Evolutionary conservation across 106 monocot genomes (phyloP).

Genomic region (Agapanthus africanus): DNA sequence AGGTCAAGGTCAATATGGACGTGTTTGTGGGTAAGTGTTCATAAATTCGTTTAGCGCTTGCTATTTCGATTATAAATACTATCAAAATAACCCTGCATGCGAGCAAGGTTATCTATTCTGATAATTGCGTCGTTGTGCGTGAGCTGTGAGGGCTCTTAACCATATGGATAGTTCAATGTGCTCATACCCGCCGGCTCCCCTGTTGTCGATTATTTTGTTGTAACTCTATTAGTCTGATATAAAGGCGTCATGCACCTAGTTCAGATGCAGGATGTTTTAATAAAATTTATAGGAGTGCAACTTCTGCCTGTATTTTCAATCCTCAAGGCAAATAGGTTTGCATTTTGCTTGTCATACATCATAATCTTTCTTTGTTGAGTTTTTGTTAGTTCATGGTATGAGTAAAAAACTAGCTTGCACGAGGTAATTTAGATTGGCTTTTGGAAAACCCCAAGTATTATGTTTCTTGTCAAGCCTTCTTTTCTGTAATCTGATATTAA

Average conservation of each 20-base stretch:
- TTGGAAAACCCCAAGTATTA: background rate
- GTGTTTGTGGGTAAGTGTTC: conserved; percentile 70
- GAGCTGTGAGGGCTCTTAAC: too few species aligned
- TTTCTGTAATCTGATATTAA: background rate
- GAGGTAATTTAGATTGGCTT: background rate
- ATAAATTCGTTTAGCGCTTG: too few species aligned
- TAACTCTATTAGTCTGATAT: background rate
- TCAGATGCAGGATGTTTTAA: background rate
- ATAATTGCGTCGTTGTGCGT: too few species aligned
- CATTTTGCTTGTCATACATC: too few species aligned
- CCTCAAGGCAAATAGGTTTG: too few species aligned
- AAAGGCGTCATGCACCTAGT: background rate
- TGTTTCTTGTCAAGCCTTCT: background rate
- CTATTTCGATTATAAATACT: background rate
- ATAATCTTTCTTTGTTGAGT: too few species aligned
- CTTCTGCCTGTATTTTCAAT: too few species aligned
- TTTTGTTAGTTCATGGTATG: too few species aligned
- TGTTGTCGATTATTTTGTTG: background rate
- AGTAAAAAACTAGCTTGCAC: background rate
- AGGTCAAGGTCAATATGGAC: conserved; percentile 98
- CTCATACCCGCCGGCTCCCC: background rate
- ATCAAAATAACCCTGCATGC: background rate
- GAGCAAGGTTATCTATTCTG: background rate
- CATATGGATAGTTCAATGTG: too few species aligned
- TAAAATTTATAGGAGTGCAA: background rate